Evolutionary conservation across 116 monocot species (phyloP), one percentile per base, ranked within the genome.

Genomic region (Dioscorea cayenensis): DNA sequence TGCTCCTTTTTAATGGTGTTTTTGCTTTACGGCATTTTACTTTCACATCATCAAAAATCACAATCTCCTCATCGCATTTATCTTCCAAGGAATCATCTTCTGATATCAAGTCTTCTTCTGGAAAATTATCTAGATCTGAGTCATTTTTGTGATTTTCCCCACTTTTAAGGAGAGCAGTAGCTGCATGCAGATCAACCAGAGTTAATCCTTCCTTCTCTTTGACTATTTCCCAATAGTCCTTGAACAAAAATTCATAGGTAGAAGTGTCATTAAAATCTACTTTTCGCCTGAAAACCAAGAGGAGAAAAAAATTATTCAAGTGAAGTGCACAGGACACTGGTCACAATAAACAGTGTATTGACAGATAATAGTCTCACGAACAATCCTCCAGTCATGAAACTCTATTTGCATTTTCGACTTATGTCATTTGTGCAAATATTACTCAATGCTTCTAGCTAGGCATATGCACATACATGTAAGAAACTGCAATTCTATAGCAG

Each of bases 151-250:
- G 28, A 75, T 70, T 81, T 43, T 73, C 14, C 19, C 77, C 68
- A 43, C 51, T 72, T 71, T 83, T 80, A 50, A 90, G 49, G 67
- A 76, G 70, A 10, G 73, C 70, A 66, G 74, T 68, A 35, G 86
- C 97, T 52, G 36, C 69, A 35, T 72, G 72, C 72, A 97, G 72
- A 64, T 97, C 86, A 48, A 71, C 65, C 13, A 80, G 20, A 35
- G 84, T 79, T 62, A 97, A 28, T 36, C 71, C 73, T 83, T 90
- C 93, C 63, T 76, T 10, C 5, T 86, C 81, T 51, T 97, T 97
- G 3, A 97, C 63, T 20, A 81, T 69, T 22, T 66, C 71, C 97
- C 97, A 97, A 65, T 97, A 97, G 66, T 90, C 93, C 60, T 84
- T 90, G 27, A 92, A 97, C 64, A 97, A 70, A 74, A 79, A 80